Conservation (phyloP, 495 filamentous ascomycete species). For the Penicillium odoratum region DNA sequence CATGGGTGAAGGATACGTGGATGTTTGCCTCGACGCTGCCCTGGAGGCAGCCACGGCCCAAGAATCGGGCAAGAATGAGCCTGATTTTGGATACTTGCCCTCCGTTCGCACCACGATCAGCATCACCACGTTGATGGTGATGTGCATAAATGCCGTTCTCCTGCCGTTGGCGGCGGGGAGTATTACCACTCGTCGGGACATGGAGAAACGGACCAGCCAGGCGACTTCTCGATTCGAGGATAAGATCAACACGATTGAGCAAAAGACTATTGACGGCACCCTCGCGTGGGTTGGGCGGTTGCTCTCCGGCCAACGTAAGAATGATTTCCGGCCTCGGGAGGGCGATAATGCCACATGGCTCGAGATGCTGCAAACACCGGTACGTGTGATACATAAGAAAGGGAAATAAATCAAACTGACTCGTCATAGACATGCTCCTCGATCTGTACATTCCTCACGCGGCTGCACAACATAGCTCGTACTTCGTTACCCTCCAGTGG, state of each 20-base stretch:
- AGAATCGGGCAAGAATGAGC: conserved; percentile 76
- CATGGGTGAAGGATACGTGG: conserved; percentile 93
- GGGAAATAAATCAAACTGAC: not conserved
- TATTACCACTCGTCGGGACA: conserved; percentile 82
- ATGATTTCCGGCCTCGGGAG: conserved; percentile 90
- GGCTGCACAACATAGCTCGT: conserved; percentile 57
- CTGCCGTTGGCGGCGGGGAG: conserved; percentile 84
- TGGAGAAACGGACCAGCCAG: conserved; percentile 79
- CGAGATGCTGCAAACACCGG: conserved; percentile 79
- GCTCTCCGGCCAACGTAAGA: conserved; percentile 80
- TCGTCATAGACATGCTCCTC: conserved; percentile 65
- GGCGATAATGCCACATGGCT: conserved; percentile 70
- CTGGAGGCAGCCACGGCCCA: conserved; percentile 72
- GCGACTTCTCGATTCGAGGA: conserved; percentile 78
- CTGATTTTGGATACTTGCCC: conserved; percentile 81
- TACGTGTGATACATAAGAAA: conserved; percentile 26
- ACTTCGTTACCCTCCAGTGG: conserved; percentile 70
- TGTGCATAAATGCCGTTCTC: conserved; percentile 86
- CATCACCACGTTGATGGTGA: conserved; percentile 89
- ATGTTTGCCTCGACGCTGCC: conserved; percentile 88
- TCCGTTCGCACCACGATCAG: conserved; percentile 78
- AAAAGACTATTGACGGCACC: conserved; percentile 80
- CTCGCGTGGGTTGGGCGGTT: conserved; percentile 75
- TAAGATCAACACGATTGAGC: conserved; percentile 84
- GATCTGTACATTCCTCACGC: conserved; percentile 73